Evolutionary conservation across 169 alveolate genomes (phyloP), one percentile per base, ranked within the genome.

Genomic region (Besnoitia besnoiti): DNA sequence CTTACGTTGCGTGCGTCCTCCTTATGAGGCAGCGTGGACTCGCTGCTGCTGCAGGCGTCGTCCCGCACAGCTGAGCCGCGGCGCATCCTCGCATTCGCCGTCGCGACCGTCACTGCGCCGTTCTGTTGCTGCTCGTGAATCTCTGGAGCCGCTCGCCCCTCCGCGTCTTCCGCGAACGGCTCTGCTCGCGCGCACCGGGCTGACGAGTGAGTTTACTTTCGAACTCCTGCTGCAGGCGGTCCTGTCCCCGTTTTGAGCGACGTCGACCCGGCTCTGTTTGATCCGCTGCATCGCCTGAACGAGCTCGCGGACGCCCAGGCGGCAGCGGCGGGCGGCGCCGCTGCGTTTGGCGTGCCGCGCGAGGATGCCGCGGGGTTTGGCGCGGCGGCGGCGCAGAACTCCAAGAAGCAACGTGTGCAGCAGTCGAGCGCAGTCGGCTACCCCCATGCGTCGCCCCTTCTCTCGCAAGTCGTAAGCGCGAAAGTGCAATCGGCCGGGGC

Each of bases 181-280:
- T n/a, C n/a, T n/a, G n/a, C n/a, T n/a, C n/a, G n/a, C n/a, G n/a
- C n/a, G n/a, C n/a, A n/a, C n/a, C n/a, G n/a, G n/a, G n/a, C n/a
- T n/a, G n/a, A n/a, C n/a, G n/a, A n/a, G n/a, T n/a, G n/a, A n/a
- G n/a, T n/a, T n/a, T n/a, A n/a, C n/a, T n/a, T n/a, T n/a, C n/a
- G n/a, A n/a, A n/a, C n/a, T 75, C 61, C 67, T 42, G 0, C 84
- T 24, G 0, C 67, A 90, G 93, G 93, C 47, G 93, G 93, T 2
- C 90, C 93, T n/a, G 93, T 90, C 62, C 93, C 93, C 44, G 73
- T 76, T 46, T 88, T 90, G 75, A 90, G 93, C 90, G 93, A 90
- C 93, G 84, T 87, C 50, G 93, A 90, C 44, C 93, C 93, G 12
- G 82, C 82, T 35, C 93, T 55, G 33, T 90, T 76, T 50, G 84